phyloP scores from a whole-genome alignment of 768 basidiomycete genomes.

The Suillus brevipes region DNA sequence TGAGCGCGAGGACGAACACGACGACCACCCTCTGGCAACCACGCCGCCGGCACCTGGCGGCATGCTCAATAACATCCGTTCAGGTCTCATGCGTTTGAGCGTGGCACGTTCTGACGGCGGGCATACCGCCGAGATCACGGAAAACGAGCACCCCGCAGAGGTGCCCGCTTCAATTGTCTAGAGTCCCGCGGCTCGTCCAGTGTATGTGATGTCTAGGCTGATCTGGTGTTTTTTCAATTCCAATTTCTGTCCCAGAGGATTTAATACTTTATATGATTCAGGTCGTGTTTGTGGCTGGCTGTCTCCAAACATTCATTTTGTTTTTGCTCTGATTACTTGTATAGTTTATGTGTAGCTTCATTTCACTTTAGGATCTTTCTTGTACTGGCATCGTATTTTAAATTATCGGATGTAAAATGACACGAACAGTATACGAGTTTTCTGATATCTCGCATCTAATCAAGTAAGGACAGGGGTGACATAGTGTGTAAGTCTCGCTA shows the following conservation, averaged over 20 bases:
- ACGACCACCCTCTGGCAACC: constrained; percentile 15
- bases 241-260: no score
- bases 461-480: not conserved
- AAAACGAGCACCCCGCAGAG: constrained; percentile 26
- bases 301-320: not conserved
- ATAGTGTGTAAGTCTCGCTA: not conserved
- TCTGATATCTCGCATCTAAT: not conserved
- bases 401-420: not conserved
- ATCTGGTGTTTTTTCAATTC: not conserved
- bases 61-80: constrained; percentile 27
- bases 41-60: constrained; percentile 12
- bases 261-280: not conserved
- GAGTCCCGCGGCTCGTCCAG: not conserved
- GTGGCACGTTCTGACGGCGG: constrained; percentile 24
- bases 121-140: constrained; percentile 17
- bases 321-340: not conserved
- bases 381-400: not conserved
- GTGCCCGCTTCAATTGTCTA: constrained; percentile 7
- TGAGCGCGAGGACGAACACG: constrained; percentile 11
- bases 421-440: not conserved
- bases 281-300: not conserved
- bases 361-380: not conserved
- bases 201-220: not conserved
- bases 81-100: constrained; percentile 25
- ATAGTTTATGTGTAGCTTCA: not conserved